Base-by-base conservation (phyloP, 1,284 basidiomycete species). In the Microbotryomycetes sp. region DNA sequence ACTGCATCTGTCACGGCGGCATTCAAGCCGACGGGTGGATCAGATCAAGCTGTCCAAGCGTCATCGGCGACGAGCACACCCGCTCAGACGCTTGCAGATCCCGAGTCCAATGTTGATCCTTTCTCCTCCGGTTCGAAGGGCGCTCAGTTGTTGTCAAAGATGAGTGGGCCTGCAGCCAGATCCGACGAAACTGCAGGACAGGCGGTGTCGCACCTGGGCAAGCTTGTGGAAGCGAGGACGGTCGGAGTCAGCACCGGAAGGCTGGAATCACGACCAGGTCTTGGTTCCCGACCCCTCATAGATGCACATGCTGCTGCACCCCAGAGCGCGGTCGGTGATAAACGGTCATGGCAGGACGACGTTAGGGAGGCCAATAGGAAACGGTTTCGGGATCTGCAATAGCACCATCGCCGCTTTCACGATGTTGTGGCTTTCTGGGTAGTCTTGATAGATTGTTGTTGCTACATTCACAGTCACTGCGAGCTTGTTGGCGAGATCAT, bases 311-410 rank as follows among this genome's bases (percentile, higher is more conserved):
- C 12, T 2, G 26, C 50, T 6, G 36, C 48, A 26, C 50, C 16
- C 2, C 29, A 16, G 7, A 36, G 47, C 23, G 25, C n/a, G 4
- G 26, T 31, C 1, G 54, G 59, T n/a, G 48, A 36, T 29, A 64
- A 66, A 49, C 26, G 65, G 9, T 56, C 58, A 19, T 64, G 62
- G 62, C 23, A 55, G 45, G 62, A 62, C 7, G 65, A 59, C 23
- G 62, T 57, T 12, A 15, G 60, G 30, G 65, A 64, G n/a, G 48
- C 55, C n/a, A 64, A 52, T n/a, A 51, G 55, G 30, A 64, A 67
- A 29, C 15, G 65, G 32, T 67, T 62, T 25, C 55, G 57, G 48
- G 59, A 63, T 45, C 42, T 54, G 48, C 50, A 48, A 26, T 49
- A 30, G 36, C 36, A 19, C 36, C 12, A 9, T 9, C 36, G 36